Base-by-base conservation (phyloP, 345 rosid species). In the Nasturtium officinale region DNA sequence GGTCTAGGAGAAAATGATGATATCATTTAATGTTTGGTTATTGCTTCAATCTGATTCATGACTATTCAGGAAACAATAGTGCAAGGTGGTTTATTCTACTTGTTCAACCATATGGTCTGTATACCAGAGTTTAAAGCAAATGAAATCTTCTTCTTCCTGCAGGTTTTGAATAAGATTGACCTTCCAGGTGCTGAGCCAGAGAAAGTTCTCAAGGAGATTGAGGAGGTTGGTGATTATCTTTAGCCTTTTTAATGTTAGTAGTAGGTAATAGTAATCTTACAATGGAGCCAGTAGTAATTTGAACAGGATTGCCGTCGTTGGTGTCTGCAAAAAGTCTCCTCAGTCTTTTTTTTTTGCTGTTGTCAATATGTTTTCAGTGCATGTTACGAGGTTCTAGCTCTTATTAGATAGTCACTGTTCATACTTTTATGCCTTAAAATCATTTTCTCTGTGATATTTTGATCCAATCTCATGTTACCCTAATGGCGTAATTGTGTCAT, bases 181-280 rank as follows among this genome's bases (percentile, higher is more conserved):
- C 98, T 94, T 77, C 98, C 97, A 43, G 96, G 98, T 28, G 97
- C 99, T 45, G 96, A 89, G 60, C 97, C 99, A 59, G 93, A 86
- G 67, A 83, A 84, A 53, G 90, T 95, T 64, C 48, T 81, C 72
- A 81, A 71, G 82, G 99, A 95, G 87, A 91, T 95, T 80, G 97
- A 95, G 84, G 99, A 95, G 99, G 99, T 91, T 81, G 85, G 95
- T 83, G 65, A 70, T 74, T 73, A 50, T 25, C 40, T 67, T 77
- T 74, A 70, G 63, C 75, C 38, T 23, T 21, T 59, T 66, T 67
- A 61, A 61, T 43, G 40, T 40, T 51, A 23, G 56, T 69, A 5
- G 6, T 43, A 10, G 30, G 17, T 55, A 38, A 32, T 61, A 18
- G 76, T 51, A 64, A 51, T 52, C 57, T 30, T 77, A 29, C 26